These are phyloP conservation scores for Yamadazyma endophytica DNA, from an alignment of 805 yeast genomes.

Conservation along the genomic window DNA sequence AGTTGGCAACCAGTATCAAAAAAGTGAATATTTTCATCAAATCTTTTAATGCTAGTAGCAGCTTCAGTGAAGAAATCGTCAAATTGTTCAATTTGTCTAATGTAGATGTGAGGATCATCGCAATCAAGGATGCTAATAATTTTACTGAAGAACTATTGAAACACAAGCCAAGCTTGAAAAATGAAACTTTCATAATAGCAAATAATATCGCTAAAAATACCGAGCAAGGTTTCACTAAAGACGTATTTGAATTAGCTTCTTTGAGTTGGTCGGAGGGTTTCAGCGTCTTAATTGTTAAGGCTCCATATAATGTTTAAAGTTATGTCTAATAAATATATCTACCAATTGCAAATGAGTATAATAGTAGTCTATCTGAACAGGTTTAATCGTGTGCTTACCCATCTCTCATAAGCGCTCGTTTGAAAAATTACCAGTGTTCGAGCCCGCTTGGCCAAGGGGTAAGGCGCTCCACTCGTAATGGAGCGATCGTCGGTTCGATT, in stretches of 20 bases:
- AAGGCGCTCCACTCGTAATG: constrained; percentile 54
- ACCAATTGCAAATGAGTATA: no score
- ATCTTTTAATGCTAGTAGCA: constrained; percentile 5
- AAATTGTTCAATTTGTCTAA: constrained; percentile 5
- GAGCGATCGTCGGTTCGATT: constrained; percentile 53
- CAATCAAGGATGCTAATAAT: constrained; percentile 12
- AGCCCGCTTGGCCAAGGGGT: constrained; percentile 53
- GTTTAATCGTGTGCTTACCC: no score
- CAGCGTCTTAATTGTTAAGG: constrained; percentile 21
- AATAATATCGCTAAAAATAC: constrained; percentile 13
- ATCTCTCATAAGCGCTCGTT: no score
- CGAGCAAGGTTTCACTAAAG: constrained; percentile 7
- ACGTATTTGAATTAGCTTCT: constrained; percentile 18
- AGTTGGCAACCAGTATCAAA: constrained; percentile 13
- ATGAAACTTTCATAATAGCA: constrained; percentile 22
- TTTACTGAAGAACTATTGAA: constrained; percentile 12
- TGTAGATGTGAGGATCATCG: constrained; percentile 10
- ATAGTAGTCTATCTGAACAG: no score
- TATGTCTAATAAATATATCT: no score
- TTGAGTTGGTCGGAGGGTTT: constrained; percentile 19
- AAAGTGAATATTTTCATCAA: constrained; percentile 19
- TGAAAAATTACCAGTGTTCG: no score
- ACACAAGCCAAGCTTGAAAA: constrained; percentile 8
- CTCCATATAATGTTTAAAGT: constrained; percentile 8
- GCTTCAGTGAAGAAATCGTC: no score